Percentiles rank a stretch among this genome's conserved stretches.
These are phyloP conservation scores for Stagonosporopsis tanaceti DNA, from an alignment of 2,329 filamentous ascomycete species.

Conservation along the genomic window DNA sequence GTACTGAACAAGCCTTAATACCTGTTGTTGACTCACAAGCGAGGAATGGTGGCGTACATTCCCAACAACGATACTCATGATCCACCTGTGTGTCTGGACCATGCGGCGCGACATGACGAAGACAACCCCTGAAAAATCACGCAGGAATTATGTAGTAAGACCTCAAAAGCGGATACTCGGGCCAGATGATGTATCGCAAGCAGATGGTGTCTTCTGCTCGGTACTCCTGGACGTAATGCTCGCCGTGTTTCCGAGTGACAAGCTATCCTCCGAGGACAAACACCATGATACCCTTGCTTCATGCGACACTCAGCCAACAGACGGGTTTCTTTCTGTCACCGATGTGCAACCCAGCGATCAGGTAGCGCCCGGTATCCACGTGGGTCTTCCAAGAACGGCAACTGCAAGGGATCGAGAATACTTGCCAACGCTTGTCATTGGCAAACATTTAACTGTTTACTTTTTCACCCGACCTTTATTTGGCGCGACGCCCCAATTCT, in stretches of 20 bases:
- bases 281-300: slow-evolving; percentile 7
- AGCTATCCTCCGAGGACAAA: neutral
- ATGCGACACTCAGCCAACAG: slow-evolving; percentile 3
- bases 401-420: slow-evolving; percentile 10
- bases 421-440: slow-evolving; percentile 1
- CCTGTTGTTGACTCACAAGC: slow-evolving; percentile 6
- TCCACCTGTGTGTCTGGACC: slow-evolving; percentile 3
- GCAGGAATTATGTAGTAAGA: neutral
- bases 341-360: slow-evolving; percentile 3
- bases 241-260: slow-evolving; percentile 10
- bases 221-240: neutral
- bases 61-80: neutral
- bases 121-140: neutral
- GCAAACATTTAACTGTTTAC: slow-evolving; percentile 12
- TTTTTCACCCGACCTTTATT: slow-evolving; percentile 7
- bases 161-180: slow-evolving; percentile 1
- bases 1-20: neutral
- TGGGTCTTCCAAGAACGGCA: slow-evolving; percentile 6
- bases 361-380: slow-evolving; percentile 10
- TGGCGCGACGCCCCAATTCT: slow-evolving; percentile 15
- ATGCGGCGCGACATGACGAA: neutral
- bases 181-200: neutral
- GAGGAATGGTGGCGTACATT: slow-evolving; percentile 1
- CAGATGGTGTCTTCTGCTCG: slow-evolving; percentile 3
- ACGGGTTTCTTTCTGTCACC: neutral